These are phyloP conservation scores for Circinella minor DNA, from an alignment of 371 early-diverging fungal genomes.

Conservation along the genomic window DNA sequence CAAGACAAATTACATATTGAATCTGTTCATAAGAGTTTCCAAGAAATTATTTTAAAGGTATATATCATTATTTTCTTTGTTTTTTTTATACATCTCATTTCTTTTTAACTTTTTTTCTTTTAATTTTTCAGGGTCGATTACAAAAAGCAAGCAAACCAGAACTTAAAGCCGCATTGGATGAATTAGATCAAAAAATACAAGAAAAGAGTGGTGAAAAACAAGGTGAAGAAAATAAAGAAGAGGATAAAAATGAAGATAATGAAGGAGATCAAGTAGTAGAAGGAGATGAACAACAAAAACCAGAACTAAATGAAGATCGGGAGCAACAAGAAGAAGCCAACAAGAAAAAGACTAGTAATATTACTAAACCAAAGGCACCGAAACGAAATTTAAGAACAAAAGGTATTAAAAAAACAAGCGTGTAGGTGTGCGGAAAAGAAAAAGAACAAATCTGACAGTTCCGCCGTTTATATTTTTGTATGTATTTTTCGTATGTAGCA, in stretches of 20 bases:
- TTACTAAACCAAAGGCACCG: background rate
- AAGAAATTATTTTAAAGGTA: slow-evolving; percentile 87
- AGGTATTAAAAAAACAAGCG: slow-evolving; percentile 6
- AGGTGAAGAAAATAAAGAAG: slow-evolving; percentile 7
- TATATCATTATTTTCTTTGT: too few species aligned
- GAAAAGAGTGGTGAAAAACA: slow-evolving; percentile 32
- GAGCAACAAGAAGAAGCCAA: background rate
- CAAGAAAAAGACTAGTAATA: too few species aligned
- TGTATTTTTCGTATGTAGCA: background rate
- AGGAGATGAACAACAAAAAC: too few species aligned
- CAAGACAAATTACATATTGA: slow-evolving; percentile 90
- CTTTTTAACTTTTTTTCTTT: too few species aligned
- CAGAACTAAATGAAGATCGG: background rate
- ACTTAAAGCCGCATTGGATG: slow-evolving; percentile 76
- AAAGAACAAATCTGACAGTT: background rate
- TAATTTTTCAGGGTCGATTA: slow-evolving; percentile 56
- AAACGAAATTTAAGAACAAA: slow-evolving; percentile 4
- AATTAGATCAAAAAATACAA: slow-evolving; percentile 71
- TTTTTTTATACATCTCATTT: background rate
- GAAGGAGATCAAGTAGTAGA: background rate
- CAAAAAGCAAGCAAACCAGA: slow-evolving; percentile 76
- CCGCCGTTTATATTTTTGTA: too few species aligned
- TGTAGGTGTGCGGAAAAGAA: background rate
- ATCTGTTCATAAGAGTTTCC: slow-evolving; percentile 77
- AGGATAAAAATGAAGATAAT: background rate